A percentile compares a stretch with the other conserved stretches of the same genome.
Evolutionary conservation across 2,329 filamentous ascomycete genomes (phyloP).

Genomic region (Ascochyta pisi): DNA sequence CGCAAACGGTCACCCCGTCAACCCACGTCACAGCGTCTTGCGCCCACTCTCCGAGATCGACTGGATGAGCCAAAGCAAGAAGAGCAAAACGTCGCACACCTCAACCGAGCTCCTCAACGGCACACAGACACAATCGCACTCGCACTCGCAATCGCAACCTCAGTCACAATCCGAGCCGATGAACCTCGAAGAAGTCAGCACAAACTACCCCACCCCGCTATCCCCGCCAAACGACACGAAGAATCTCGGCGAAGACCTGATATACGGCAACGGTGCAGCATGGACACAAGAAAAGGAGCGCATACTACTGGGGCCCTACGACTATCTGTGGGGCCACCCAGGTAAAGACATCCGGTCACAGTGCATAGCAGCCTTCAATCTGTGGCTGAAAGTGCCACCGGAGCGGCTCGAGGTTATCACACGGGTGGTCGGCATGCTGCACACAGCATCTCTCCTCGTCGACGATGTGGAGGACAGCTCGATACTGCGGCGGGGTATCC

Average conservation of each 20-base stretch:
- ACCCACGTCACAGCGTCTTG: slow-evolving; percentile 40
- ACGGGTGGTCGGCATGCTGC: slow-evolving; percentile 81
- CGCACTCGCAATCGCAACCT: neutral
- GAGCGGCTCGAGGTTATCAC: slow-evolving; percentile 77
- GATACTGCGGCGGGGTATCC: slow-evolving; percentile 75
- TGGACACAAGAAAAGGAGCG: slow-evolving; percentile 80
- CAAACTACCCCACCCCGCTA: slow-evolving; percentile 39
- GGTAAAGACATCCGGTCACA: slow-evolving; percentile 86
- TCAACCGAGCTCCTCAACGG: slow-evolving; percentile 21
- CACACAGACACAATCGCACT: slow-evolving; percentile 2
- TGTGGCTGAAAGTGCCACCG: slow-evolving; percentile 76
- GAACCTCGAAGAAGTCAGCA: slow-evolving; percentile 24
- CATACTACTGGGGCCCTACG: slow-evolving; percentile 78
- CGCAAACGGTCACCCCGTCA: slow-evolving; percentile 36
- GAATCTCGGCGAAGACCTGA: slow-evolving; percentile 48
- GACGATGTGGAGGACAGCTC: slow-evolving; percentile 90
- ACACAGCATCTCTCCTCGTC: slow-evolving; percentile 81
- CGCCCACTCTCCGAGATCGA: slow-evolving; percentile 49
- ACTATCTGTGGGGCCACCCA: slow-evolving; percentile 79
- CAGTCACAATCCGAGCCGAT: slow-evolving; percentile 20
- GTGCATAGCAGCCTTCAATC: slow-evolving; percentile 81
- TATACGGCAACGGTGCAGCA: slow-evolving; percentile 52
- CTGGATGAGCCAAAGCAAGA: slow-evolving; percentile 51
- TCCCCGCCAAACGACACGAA: slow-evolving; percentile 37
- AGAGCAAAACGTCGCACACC: slow-evolving; percentile 43